Base-by-base conservation (phyloP, 345 rosid species). In the Citrus unshiu region DNA sequence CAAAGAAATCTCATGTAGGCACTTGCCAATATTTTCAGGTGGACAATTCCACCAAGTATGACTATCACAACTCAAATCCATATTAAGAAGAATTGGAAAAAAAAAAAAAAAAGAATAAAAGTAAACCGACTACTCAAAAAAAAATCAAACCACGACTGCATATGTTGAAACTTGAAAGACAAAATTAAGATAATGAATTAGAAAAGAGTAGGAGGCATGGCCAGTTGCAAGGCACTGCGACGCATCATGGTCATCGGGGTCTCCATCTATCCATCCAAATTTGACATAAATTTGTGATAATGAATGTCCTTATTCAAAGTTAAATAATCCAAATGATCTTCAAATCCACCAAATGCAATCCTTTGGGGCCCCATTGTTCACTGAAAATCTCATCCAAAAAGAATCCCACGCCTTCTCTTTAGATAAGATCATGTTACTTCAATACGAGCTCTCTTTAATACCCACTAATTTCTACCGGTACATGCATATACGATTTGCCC, bases 321-420 rank as follows among this genome's bases (percentile, higher is more conserved):
- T 32, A 3, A 59, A 60, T n/a, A 74, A 60, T 59, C 35, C 68
- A 16, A 16, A 61, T 39, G 61, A 13, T 25, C 67, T 14, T 1
- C 61, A 64, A 62, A 49, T 49, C 61, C 58, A 19, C 58, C 58
- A 54, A 65, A 64, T 58, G 40, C 10, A 29, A 64, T 35, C 68
- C 56, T 2, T 16, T 24, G 9, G 60, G 75, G 70, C 61, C 68
- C 65, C 65, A 61, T 49, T 51, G 18, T 6, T 54, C 58, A 4
- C 58, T 18, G 13, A 34, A 69, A 70, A 70, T 62, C 78, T 67
- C 58, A 81, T 81, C 84, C 81, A 34, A 68, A 73, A 54, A 13
- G 84, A 81, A 81, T 81, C 80, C 80, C 49, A 32, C 51, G 68
- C 22, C 39, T 19, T 67, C 56, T 27, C 51, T 25, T 12, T 61